phyloP scores from a whole-genome alignment of 2,329 filamentous ascomycete species.

The Cryphonectria japonica region DNA sequence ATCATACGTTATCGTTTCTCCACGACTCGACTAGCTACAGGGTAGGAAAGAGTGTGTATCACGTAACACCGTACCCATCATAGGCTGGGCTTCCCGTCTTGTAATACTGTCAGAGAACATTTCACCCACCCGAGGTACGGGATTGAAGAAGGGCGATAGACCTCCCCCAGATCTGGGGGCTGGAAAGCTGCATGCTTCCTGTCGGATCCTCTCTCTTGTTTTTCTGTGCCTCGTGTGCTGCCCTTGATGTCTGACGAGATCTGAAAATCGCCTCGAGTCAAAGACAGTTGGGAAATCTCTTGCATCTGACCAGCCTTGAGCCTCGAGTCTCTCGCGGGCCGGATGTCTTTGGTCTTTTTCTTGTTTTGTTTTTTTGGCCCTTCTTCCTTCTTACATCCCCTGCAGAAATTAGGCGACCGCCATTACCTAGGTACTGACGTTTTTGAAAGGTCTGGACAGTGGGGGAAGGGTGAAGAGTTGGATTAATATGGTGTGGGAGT shows the following conservation, averaged over 20 bases:
- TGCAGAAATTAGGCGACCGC: slow-evolving; percentile 21
- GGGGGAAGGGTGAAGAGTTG: background rate
- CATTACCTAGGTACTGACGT: background rate
- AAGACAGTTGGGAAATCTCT: slow-evolving; percentile 25
- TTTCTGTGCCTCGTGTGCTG: slow-evolving; percentile 22
- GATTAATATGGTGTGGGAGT: slow-evolving; percentile 1
- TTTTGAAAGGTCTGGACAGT: slow-evolving; percentile 10
- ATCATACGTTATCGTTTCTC: slow-evolving; percentile 15
- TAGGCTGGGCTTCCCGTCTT: slow-evolving; percentile 35
- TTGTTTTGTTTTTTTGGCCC: background rate
- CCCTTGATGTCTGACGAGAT: slow-evolving; percentile 24
- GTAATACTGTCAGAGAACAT: slow-evolving; percentile 42
- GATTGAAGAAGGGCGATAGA: slow-evolving; percentile 26
- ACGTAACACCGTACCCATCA: slow-evolving; percentile 46
- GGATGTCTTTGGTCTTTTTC: slow-evolving; percentile 19
- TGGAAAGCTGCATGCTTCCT: slow-evolving; percentile 22
- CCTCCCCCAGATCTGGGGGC: slow-evolving; percentile 26
- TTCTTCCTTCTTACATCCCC: background rate
- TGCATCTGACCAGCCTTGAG: background rate
- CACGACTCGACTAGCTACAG: slow-evolving; percentile 14
- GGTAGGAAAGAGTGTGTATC: slow-evolving; percentile 27
- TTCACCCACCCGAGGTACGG: slow-evolving; percentile 31
- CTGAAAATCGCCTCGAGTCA: slow-evolving; percentile 27
- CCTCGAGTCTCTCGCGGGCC: background rate
- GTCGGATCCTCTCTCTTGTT: slow-evolving; percentile 1